Conservation (phyloP, 2,329 filamentous ascomycete genomes). For the Diplodia mutila region DNA sequence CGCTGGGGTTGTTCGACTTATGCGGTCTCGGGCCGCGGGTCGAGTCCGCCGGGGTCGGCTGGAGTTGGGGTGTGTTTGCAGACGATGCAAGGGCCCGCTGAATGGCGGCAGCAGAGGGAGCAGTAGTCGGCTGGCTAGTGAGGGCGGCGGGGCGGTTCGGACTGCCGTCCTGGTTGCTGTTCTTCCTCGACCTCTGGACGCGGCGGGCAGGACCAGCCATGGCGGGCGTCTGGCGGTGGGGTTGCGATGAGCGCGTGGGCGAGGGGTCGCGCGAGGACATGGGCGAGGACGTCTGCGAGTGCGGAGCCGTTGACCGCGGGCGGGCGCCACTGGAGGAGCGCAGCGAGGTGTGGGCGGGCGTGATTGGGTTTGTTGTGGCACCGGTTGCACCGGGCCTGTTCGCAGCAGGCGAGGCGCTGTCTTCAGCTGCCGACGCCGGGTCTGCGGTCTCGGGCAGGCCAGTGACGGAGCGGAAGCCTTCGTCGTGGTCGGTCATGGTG, state of each 20-base stretch:
- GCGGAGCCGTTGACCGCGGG: conserved; percentile 15
- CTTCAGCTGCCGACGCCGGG: conserved; percentile 33
- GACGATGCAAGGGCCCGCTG: conserved; percentile 72
- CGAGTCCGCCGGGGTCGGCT: conserved; percentile 63
- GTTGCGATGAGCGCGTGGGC: conserved; percentile 39
- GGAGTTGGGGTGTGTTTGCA: conserved; percentile 67
- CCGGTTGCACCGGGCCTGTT: conserved; percentile 17
- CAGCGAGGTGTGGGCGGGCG: conserved; percentile 28
- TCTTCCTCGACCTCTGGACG: conserved; percentile 47
- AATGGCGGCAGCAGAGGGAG: conserved; percentile 64
- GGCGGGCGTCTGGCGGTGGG: conserved; percentile 25
- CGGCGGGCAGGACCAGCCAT: conserved; percentile 26
- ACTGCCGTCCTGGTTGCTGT: conserved; percentile 47
- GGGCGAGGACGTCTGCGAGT: conserved; percentile 49
- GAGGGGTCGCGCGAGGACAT: conserved; percentile 53
- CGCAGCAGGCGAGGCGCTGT: conserved; percentile 25
- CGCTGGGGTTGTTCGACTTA: conserved; percentile 58
- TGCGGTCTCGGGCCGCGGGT: conserved; percentile 65
- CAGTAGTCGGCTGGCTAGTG: conserved; percentile 42
- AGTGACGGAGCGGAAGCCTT: conserved; percentile 43
- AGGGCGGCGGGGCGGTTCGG: conserved; percentile 45
- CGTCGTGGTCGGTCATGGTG: conserved; percentile 40
- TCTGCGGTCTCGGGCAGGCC: conserved; percentile 44
- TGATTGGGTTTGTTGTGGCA: conserved; percentile 29
- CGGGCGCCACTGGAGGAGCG: conserved; percentile 30